A percentile compares a stretch with the other conserved stretches of the same genome.
phyloP scores from a whole-genome alignment of 148 eudicot species.

The Rhododendron griersonianum region DNA sequence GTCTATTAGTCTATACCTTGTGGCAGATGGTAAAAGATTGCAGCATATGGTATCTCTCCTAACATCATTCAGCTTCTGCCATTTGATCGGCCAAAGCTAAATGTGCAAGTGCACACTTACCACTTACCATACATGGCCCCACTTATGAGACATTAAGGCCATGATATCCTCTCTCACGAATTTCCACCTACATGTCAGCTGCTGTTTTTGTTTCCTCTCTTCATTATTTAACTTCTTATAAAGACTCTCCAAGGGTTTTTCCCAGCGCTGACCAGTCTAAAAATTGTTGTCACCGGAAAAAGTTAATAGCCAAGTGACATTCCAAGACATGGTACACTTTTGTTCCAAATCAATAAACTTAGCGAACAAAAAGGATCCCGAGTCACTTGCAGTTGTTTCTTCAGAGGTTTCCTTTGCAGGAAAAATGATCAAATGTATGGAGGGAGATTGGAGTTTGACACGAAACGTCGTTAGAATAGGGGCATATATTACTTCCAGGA shows the following conservation, averaged over 20 bases:
- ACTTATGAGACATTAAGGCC: neutral
- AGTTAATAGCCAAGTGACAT: neutral
- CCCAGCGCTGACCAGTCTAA: neutral
- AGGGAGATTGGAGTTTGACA: neutral
- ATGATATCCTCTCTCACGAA: neutral
- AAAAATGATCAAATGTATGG: neutral
- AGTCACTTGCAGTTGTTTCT: neutral
- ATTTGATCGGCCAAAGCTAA: neutral
- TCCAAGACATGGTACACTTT: neutral
- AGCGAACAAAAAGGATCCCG: neutral
- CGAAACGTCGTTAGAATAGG: neutral
- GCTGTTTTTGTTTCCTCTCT: neutral
- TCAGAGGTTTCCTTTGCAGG: neutral
- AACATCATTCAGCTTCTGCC: neutral
- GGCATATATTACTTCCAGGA: neutral
- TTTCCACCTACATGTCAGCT: neutral
- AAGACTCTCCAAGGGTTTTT: neutral
- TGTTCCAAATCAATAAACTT: neutral
- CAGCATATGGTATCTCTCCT: neutral
- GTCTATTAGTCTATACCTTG: neutral
- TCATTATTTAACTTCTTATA: neutral
- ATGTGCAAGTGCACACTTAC: neutral
- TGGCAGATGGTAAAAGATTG: neutral
- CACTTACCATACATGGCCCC: neutral
- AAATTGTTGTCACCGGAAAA: neutral